Evolutionary conservation across 306 rosid genomes (phyloP).

Genomic region (Inga laurina): DNA sequence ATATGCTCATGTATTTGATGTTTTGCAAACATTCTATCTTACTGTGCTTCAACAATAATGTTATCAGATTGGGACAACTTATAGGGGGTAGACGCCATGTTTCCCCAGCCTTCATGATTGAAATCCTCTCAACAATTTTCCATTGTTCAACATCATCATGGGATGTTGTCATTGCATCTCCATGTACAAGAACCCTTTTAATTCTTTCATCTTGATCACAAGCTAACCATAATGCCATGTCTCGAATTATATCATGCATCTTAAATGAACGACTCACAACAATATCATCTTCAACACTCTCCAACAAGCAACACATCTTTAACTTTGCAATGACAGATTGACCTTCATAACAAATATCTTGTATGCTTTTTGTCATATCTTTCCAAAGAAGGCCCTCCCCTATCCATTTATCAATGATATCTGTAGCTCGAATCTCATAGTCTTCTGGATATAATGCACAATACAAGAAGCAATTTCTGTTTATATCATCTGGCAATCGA

Average conservation of each 20-base stretch:
- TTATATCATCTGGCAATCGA: background rate
- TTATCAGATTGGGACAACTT: background rate
- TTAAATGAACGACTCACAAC: too few relatives aligned
- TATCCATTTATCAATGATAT: slow-evolving; percentile 15
- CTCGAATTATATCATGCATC: too few relatives aligned
- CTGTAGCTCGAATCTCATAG: background rate
- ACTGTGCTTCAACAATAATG: background rate
- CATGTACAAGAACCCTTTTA: too few relatives aligned
- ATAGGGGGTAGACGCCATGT: background rate
- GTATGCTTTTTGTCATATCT: background rate
- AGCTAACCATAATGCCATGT: too few relatives aligned
- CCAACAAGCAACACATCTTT: too few relatives aligned
- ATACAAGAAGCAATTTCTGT: slow-evolving; percentile 2
- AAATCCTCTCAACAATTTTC: background rate
- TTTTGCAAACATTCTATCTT: background rate
- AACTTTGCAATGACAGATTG: too few relatives aligned
- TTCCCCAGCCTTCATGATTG: background rate
- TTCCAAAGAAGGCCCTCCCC: background rate
- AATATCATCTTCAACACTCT: too few relatives aligned
- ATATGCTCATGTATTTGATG: background rate
- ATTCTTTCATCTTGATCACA: too few relatives aligned
- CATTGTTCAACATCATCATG: too few relatives aligned
- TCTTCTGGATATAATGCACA: slow-evolving; percentile 38
- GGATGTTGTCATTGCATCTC: too few relatives aligned
- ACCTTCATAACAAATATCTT: background rate